Evolutionary conservation across 176 grass and related monocot species (phyloP), one percentile per base, ranked within the genome.

Genomic region (Chrysopogon serrulatus): DNA sequence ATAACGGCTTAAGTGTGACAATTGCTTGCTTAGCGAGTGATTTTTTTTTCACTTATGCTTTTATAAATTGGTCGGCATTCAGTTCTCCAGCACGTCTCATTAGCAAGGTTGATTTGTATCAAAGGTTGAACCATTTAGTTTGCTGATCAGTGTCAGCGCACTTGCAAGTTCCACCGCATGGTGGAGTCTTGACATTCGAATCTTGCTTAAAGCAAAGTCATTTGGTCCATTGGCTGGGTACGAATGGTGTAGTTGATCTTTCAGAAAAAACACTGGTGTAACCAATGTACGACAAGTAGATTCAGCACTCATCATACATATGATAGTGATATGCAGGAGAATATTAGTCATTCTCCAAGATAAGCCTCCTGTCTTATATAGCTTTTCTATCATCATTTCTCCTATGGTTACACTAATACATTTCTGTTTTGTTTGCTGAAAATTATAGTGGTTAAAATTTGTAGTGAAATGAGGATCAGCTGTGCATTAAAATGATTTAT

Each of bases 81-180:
- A 11, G 54, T 54, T 15, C 61, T 41, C 28, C 40, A 35, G 54
- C 35, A 41, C 24, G 4, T 34, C 68, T 77, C 11, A 68, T 68
- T 77, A 45, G 7, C 30, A 67, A 49, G 26, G 44, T 14, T 44
- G 32, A 23, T 61, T 84, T 76, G 16, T 54, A 76, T 84, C 39
- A 61, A 47, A 85, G 16, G 82, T 24, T n/a, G 26, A 45, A 37
- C 59, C 17, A 51, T 45, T 75, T 43, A 65, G 34, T 75, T 75
- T 75, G 31, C 60, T 71, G 5, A 54, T 69, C 12, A 81, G 21
- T 81, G 47, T 79, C 61, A 54, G 44, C n/a, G 23, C 82, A 75
- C 56, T 62, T 43, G 21, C 51, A 57, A 82, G 39, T 41, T 71
- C 39, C 68, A 71, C 24, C 66, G 64, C 30, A 66, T 28, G 1